phyloP scores from a whole-genome alignment of 176 grass and related monocot genomes.

The Saccharum spontaneum region DNA sequence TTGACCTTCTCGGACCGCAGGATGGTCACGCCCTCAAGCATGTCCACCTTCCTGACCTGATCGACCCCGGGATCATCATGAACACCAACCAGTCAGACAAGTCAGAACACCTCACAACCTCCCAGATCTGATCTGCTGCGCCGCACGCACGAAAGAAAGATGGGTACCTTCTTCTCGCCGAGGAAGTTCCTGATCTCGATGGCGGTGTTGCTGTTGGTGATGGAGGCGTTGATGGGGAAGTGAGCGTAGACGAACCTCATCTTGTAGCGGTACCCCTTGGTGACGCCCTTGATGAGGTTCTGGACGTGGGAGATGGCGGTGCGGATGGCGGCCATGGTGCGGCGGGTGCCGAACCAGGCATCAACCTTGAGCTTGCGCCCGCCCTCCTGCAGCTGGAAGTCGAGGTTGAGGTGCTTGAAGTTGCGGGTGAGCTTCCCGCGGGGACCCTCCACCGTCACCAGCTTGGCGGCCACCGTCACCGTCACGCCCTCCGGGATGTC shows the following conservation, averaged over 20 bases:
- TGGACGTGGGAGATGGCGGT: slow-evolving; percentile 93
- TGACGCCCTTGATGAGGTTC: slow-evolving; percentile 87
- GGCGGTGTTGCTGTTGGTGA: slow-evolving; percentile 54
- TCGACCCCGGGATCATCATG: neutral
- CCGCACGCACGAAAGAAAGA: neutral
- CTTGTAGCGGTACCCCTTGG: slow-evolving; percentile 86
- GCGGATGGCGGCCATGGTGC: slow-evolving; percentile 89
- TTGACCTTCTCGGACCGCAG: slow-evolving; percentile 86
- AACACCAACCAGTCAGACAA: neutral
- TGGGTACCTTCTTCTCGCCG: slow-evolving; percentile 80
- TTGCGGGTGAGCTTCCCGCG: slow-evolving; percentile 78
- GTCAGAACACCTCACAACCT: neutral
- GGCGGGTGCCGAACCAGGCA: slow-evolving; percentile 90
- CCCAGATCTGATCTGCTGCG: neutral
- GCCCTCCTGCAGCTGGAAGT: slow-evolving; percentile 80
- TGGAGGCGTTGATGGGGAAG: slow-evolving; percentile 95
- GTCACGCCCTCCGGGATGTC: slow-evolving; percentile 79
- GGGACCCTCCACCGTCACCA: slow-evolving; percentile 72
- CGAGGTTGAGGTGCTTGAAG: slow-evolving; percentile 98
- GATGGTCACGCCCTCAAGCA: slow-evolving; percentile 81
- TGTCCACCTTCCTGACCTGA: slow-evolving; percentile 87
- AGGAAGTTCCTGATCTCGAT: slow-evolving; percentile 98
- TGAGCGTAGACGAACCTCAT: slow-evolving; percentile 93
- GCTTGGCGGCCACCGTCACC: slow-evolving; percentile 64
- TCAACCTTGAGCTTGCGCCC: slow-evolving; percentile 86